phyloP scores from a whole-genome alignment of 352 stramenopile genomes.

The Saprolegnia diclina region DNA sequence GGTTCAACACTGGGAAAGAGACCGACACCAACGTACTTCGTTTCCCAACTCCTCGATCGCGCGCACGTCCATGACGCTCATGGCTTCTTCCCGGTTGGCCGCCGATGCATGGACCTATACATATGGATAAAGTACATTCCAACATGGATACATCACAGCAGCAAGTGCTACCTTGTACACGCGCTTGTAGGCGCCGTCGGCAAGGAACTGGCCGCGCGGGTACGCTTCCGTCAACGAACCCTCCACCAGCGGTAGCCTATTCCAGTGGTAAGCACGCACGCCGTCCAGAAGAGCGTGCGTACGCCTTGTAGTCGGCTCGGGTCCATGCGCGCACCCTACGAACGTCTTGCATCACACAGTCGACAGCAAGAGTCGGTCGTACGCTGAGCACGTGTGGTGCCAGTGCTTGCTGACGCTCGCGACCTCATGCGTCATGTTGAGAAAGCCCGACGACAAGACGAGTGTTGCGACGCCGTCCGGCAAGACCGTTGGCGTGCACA shows the following conservation, averaged over 20 bases:
- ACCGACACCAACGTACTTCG: too few relatives aligned
- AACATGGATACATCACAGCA: not conserved
- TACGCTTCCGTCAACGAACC: conserved; percentile 45
- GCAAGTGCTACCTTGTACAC: conserved; percentile 75
- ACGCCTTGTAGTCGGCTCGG: conserved; percentile 51
- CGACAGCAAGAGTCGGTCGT: conserved; percentile 25
- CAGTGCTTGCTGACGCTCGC: conserved; percentile 44
- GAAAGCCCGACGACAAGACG: conserved; percentile 40
- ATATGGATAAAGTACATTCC: too few relatives aligned
- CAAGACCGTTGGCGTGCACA: not conserved
- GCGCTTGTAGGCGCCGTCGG: conserved; percentile 82
- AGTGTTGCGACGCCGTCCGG: conserved; percentile 27
- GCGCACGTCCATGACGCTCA: conserved; percentile 92
- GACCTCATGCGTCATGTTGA: conserved; percentile 33
- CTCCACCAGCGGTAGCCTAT: conserved; percentile 39
- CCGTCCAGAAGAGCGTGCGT: conserved; percentile 16
- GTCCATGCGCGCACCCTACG: conserved; percentile 46
- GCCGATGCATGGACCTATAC: not conserved
- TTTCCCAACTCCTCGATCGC: conserved; percentile 82
- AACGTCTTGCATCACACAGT: not conserved
- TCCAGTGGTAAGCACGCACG: not conserved
- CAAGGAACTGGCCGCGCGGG: conserved; percentile 68
- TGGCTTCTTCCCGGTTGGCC: conserved; percentile 60
- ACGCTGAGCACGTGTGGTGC: conserved; percentile 42
- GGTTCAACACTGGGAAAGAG: too few relatives aligned